Base-by-base conservation (phyloP, 441 rosid species). In the Lepidium campestre region DNA sequence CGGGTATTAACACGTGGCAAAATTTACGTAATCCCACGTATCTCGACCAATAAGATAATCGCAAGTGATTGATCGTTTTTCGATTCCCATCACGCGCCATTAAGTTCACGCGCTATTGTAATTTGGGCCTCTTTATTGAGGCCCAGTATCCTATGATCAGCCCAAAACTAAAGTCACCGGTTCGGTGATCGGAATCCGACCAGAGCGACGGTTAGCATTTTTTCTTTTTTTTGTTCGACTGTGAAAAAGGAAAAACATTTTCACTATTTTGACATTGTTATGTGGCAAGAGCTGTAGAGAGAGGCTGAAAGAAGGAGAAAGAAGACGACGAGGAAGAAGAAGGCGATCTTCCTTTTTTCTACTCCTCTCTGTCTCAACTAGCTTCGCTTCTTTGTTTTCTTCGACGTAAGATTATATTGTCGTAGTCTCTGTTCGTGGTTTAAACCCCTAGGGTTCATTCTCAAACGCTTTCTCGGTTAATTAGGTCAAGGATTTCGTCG, bases 11-110 rank as follows among this genome's bases (percentile, higher is more conserved):
- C 64, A 88, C 92, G 91, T 85, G 98, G 90, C 86, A 31, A 37
- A 9, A 23, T 14, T 7, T 17, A 42, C 23, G 48, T 4, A 12
- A 15, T 47, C 50, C 85, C 96, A 90, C 96, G 96, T 78, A 1
- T 55, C 32, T 52, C 27, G 59, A 73, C 97, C 97, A 92, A 90
- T 90, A 54, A 75, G 81, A 88, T 75, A 83, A 73, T 36, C 73
- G 78, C 62, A 46, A 47, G 46, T 41, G 59, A 60, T 10, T 36
- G 23, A 19, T 45, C 23, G 5, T 34, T 18, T 17, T 50, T 37
- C 12, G 32, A 13, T 48, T 48, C 2, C 18, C 2, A 1, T 39
- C 65, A 75, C 79, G 75, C 72, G 64, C 68, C 29, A 0, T 2
- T 0, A 4, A 9, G 0, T 7, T 3, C 66, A 68, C 74, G 74